phyloP scores from a whole-genome alignment of 1,284 basidiomycete species.

The Inonotus obliquus region DNA sequence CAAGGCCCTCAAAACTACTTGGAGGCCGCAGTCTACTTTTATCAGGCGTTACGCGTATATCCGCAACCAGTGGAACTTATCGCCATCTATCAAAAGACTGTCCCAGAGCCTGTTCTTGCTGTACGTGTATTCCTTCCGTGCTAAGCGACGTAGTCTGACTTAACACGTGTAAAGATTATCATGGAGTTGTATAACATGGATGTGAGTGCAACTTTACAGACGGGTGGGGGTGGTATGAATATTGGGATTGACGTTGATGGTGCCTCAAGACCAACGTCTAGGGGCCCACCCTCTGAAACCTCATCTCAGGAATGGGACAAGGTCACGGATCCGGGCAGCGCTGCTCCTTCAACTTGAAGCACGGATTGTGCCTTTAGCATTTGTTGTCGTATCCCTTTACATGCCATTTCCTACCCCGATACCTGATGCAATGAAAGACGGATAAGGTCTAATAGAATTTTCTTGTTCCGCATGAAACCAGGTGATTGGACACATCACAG shows the following conservation, averaged over 20 bases:
- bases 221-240: conserved; percentile 27
- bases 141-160: not conserved
- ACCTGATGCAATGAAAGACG: not conserved
- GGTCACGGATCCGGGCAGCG: conserved; percentile 65
- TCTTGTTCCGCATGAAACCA: conserved; percentile 21
- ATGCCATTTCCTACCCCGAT: conserved; percentile 9
- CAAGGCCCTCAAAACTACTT: conserved; percentile 74
- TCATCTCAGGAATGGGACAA: conserved; percentile 86
- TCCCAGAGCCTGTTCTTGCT: conserved; percentile 84
- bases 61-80: conserved; percentile 90
- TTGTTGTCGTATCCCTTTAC: conserved; percentile 23
- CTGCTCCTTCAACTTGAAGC: conserved; percentile 38
- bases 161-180: conserved; percentile 51
- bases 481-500: conserved; percentile 24
- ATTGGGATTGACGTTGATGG: conserved; percentile 36
- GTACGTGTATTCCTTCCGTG: conserved; percentile 33
- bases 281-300: conserved; percentile 71
- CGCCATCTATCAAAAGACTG: conserved; percentile 89
- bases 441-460: conserved; percentile 14
- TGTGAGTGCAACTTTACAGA: conserved; percentile 65
- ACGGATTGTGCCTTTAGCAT: conserved; percentile 3
- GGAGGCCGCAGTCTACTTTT: conserved; percentile 86
- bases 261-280: conserved; percentile 52
- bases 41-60: conserved; percentile 91
- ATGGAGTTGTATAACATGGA: conserved; percentile 87